Conservation (phyloP, 2,329 filamentous ascomycete genomes). For the Berkeleyomyces basicola region DNA sequence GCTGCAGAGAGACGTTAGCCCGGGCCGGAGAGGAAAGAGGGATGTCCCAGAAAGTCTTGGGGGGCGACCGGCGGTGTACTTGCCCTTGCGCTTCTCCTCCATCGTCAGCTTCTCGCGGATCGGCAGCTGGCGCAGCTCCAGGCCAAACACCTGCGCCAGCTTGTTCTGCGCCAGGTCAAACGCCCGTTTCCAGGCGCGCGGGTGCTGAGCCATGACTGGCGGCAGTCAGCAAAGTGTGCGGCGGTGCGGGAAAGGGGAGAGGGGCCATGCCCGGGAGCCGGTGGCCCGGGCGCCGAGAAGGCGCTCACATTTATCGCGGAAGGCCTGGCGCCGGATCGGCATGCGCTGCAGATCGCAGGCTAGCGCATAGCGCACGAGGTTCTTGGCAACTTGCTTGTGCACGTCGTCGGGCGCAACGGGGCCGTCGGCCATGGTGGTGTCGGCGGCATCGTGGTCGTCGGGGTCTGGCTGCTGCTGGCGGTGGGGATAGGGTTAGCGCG, state of each 20-base stretch:
- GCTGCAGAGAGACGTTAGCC: constrained; percentile 16
- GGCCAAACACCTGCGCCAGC: constrained; percentile 63
- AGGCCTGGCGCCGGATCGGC: constrained; percentile 43
- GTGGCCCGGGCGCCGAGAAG: background rate
- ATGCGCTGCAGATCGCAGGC: constrained; percentile 48
- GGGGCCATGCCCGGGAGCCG: background rate
- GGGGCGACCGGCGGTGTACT: constrained; percentile 12
- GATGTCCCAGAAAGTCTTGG: no score
- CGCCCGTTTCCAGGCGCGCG: constrained; percentile 56
- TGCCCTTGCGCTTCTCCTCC: constrained; percentile 59
- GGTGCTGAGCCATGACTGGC: constrained; percentile 52
- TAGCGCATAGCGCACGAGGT: constrained; percentile 50
- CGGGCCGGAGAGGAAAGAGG: background rate
- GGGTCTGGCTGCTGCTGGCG: background rate
- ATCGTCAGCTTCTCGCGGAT: constrained; percentile 65
- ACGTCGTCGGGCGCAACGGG: constrained; percentile 24
- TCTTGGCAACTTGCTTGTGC: constrained; percentile 41
- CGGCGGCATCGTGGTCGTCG: constrained; percentile 13
- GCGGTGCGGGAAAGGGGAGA: background rate
- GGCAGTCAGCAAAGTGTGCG: background rate
- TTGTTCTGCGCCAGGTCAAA: constrained; percentile 62
- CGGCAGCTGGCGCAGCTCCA: constrained; percentile 77
- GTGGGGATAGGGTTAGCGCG: background rate
- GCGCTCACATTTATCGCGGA: constrained; percentile 42
- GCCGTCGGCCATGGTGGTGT: constrained; percentile 24